Percentiles rank a stretch among this genome's conserved stretches.
phyloP scores from a whole-genome alignment of 202 grass and related monocot genomes.

The Setaria italica region DNA sequence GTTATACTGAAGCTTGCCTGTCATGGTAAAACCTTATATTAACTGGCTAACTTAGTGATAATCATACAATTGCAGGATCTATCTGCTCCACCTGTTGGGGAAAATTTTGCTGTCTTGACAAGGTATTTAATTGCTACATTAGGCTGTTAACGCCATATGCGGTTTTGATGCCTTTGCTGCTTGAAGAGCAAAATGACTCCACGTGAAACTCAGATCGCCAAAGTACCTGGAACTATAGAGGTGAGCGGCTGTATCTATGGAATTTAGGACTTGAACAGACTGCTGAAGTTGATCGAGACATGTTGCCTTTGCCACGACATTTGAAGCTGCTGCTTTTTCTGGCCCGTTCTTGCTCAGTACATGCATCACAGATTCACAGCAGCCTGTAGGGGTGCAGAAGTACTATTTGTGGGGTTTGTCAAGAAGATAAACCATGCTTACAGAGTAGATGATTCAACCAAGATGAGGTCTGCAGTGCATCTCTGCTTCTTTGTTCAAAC shows the following conservation, averaged over 20 bases:
- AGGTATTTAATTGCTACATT: conserved; percentile 38
- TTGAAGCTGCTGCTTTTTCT: conserved; percentile 22
- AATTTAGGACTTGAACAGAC: conserved; percentile 31
- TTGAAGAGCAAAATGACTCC: conserved; percentile 27
- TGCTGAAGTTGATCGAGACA: conserved; percentile 30
- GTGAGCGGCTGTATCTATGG: background rate
- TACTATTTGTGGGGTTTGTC: background rate
- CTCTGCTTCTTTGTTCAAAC: conserved; percentile 6
- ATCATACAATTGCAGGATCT: conserved; percentile 50
- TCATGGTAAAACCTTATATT: conserved; percentile 3
- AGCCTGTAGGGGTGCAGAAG: background rate
- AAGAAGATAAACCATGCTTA: conserved; percentile 24
- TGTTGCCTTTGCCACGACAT: background rate
- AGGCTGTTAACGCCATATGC: conserved; percentile 18
- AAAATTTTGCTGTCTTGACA: conserved; percentile 26
- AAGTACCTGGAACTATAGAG: conserved; percentile 22
- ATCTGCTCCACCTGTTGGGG: conserved; percentile 29
- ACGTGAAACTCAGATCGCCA: conserved; percentile 30
- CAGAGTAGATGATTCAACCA: background rate
- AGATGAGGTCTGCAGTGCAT: conserved; percentile 27
- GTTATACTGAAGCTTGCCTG: conserved; percentile 27
- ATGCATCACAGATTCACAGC: background rate
- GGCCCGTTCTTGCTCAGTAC: conserved; percentile 8
- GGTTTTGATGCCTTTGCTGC: conserved; percentile 26
- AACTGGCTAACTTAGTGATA: conserved; percentile 1